A percentile compares a stretch with the other conserved stretches of the same genome.
Conservation (phyloP, 768 basidiomycete genomes). For the Harrya chromipes region DNA sequence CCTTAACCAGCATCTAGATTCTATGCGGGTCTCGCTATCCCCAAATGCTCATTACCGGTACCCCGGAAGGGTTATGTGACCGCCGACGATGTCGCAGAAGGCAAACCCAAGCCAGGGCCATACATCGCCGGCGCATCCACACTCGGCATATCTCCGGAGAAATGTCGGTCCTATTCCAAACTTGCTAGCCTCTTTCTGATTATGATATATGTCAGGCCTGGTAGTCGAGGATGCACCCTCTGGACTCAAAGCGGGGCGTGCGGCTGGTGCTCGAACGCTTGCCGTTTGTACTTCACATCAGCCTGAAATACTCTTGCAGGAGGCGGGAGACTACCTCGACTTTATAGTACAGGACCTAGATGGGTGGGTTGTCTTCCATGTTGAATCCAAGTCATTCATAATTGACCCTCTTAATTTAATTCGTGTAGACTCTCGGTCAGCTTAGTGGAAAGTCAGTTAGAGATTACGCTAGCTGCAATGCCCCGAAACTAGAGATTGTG, state of each 20-base stretch:
- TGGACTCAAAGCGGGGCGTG: slow-evolving; percentile 70
- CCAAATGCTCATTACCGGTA: slow-evolving; percentile 56
- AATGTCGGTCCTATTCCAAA: slow-evolving; percentile 42
- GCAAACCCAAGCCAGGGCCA: slow-evolving; percentile 89
- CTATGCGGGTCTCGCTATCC: slow-evolving; percentile 67
- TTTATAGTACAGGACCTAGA: slow-evolving; percentile 69
- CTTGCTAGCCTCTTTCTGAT: background rate
- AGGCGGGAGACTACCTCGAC: slow-evolving; percentile 41
- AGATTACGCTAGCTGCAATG: slow-evolving; percentile 15
- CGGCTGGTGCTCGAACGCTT: slow-evolving; percentile 72
- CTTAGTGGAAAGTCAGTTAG: slow-evolving; percentile 19
- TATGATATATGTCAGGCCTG: slow-evolving; percentile 48
- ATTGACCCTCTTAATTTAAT: background rate
- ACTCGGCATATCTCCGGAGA: slow-evolving; percentile 51
- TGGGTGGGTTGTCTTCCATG: slow-evolving; percentile 41
- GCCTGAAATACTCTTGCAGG: slow-evolving; percentile 48
- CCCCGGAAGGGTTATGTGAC: slow-evolving; percentile 67
- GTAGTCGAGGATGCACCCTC: slow-evolving; percentile 91
- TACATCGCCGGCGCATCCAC: slow-evolving; percentile 70
- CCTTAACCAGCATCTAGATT: slow-evolving; percentile 59
- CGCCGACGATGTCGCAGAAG: slow-evolving; percentile 57
- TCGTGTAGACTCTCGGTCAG: slow-evolving; percentile 19
- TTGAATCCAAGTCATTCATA: background rate
- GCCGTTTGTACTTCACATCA: slow-evolving; percentile 83
- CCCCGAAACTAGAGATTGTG: slow-evolving; percentile 9